Evolutionary conservation across 2,329 filamentous ascomycete species (phyloP), one percentile per base, ranked within the genome.

Genomic region (Diaporthe sp.): DNA sequence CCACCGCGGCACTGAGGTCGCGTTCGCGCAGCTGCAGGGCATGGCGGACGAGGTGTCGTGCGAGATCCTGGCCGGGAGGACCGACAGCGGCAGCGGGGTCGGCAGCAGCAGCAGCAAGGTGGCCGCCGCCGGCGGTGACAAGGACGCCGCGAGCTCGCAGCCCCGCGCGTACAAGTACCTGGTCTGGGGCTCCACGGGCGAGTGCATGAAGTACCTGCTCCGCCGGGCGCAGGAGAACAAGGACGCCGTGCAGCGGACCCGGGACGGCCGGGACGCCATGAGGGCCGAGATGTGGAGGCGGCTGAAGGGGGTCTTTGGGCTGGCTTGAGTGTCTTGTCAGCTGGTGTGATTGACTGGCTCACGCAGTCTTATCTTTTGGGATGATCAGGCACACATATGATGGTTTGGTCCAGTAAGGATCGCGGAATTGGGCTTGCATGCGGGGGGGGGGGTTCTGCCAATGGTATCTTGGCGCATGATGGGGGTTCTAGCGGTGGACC

Each of bases 1-100:
- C 15, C 82, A 84, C 68, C 80, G 83, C 51, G 82, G 82, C 31
- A 83, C 83, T 2, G 86, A 89, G 58, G 83, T 90, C 2, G 86
- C 87, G 1, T 95, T 95, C 83, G 94, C 94, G 3, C 96, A 98
- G 85, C 90, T 98, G 1, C 94, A 96, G 86, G 96, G 96, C 55
- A 98, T 98, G 96, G 96, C 96, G 1, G 96, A 98, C 80, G 96
- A 98, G 82, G 92, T 98, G 71, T 95, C 93, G 82, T 92, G 91
- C 81, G 90, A 92, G 82, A 84, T 93, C 20, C 81, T 89, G 25
- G 71, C 39, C 4, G 60, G 60, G 7, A 47, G 42, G 42, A 22
- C n/a, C 2, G 39, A 44, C 2, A n/a, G 1, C 25, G 25, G 15
- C 39, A 15, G 42, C 39, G 8, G 39, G 4, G 28, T 4, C 15